Percentiles rank a stretch among this genome's conserved stretches.
These are phyloP conservation scores for Camellia granthamiana DNA, from an alignment of 148 eudicot genomes.

Conservation along the genomic window DNA sequence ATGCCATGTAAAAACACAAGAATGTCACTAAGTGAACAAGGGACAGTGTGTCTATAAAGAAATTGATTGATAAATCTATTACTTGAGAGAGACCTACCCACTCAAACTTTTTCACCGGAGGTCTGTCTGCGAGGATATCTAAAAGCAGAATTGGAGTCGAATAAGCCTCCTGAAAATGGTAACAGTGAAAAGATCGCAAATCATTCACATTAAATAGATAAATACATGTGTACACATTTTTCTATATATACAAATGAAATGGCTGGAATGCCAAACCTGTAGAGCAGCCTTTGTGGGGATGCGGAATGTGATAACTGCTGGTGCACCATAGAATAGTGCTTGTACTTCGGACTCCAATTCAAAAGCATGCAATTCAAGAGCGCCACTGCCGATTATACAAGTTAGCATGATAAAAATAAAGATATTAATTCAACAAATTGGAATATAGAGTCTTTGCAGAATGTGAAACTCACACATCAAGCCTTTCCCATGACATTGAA, in stretches of 20 bases:
- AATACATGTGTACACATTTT: neutral
- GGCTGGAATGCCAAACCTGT: slow-evolving; percentile 52
- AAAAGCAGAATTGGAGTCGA: slow-evolving; percentile 79
- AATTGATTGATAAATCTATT: neutral
- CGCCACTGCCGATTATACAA: slow-evolving; percentile 47
- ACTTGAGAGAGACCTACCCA: slow-evolving; percentile 45
- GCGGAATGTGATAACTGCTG: slow-evolving; percentile 79
- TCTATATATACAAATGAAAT: neutral
- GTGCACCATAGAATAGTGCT: slow-evolving; percentile 64
- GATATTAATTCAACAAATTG: neutral
- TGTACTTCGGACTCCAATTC: slow-evolving; percentile 72
- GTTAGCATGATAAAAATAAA: neutral
- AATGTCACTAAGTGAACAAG: slow-evolving; percentile 21
- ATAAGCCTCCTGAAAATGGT: slow-evolving; percentile 59
- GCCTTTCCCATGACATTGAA: slow-evolving; percentile 85
- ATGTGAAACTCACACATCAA: slow-evolving; percentile 65
- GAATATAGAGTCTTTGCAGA: neutral
- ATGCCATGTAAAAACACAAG: slow-evolving; percentile 29
- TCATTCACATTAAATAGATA: neutral
- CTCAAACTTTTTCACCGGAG: slow-evolving; percentile 67
- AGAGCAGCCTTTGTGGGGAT: slow-evolving; percentile 80
- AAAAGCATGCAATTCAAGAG: slow-evolving; percentile 64
- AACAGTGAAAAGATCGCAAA: neutral
- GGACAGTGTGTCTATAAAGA: neutral
- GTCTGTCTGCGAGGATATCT: slow-evolving; percentile 75